Conservation (phyloP, 1,284 basidiomycete species). For the Papiliotrema laurentii region DNA sequence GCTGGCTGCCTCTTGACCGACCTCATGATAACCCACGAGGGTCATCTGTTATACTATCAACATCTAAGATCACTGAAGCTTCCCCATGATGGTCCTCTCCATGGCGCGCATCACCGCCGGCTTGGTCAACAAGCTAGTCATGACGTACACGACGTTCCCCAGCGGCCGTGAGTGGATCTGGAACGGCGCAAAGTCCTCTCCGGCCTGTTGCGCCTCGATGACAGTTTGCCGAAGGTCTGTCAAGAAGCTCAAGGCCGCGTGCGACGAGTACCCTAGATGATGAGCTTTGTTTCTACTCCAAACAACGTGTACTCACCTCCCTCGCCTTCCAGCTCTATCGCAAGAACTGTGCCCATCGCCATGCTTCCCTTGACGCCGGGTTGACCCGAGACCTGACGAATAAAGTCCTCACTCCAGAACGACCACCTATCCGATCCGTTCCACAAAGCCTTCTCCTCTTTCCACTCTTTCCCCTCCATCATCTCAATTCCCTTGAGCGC, state of each 20-base stretch:
- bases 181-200: conserved; percentile 49
- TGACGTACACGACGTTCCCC: conserved; percentile 91
- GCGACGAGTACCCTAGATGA: conserved; percentile 65
- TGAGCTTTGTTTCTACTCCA: not conserved
- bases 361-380: conserved; percentile 67
- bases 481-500: conserved; percentile 73
- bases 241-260: conserved; percentile 62
- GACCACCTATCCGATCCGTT: conserved; percentile 61
- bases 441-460: conserved; percentile 55
- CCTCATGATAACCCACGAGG: too few relatives aligned
- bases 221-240: conserved; percentile 30
- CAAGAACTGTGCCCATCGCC: conserved; percentile 83
- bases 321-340: conserved; percentile 65
- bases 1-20: too few relatives aligned
- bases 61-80: too few relatives aligned
- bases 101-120: conserved; percentile 37
- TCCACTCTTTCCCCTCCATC: conserved; percentile 60
- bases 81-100: conserved; percentile 31
- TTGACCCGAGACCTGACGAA: conserved; percentile 60
- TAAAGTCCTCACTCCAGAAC: conserved; percentile 76
- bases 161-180: conserved; percentile 83
- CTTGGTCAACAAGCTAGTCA: conserved; percentile 65
- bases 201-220: conserved; percentile 9
- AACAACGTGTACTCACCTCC: conserved; percentile 51
- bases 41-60: too few relatives aligned